A percentile compares a stretch with the other conserved stretches of the same genome.
phyloP scores from a whole-genome alignment of 2,329 filamentous ascomycete species.

The Trichoderma koningiopsis region DNA sequence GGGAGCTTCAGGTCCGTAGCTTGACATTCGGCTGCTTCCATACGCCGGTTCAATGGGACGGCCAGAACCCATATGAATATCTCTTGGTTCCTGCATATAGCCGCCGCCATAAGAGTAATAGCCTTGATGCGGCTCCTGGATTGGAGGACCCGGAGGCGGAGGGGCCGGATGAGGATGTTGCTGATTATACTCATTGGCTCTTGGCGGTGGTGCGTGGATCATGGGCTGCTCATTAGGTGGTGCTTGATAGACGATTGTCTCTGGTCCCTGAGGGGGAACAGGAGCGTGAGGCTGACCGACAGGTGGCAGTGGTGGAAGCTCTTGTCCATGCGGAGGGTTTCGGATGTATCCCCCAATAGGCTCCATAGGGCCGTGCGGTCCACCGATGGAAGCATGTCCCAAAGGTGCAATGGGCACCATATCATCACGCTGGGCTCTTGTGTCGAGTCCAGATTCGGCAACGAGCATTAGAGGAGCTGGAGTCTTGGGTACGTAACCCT shows the following conservation, averaged over 20 bases:
- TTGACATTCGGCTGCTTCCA: conserved; percentile 37
- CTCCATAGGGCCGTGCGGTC: conserved; percentile 29
- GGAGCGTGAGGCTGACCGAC: conserved; percentile 33
- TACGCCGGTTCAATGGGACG: conserved; percentile 40
- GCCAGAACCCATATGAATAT: conserved; percentile 35
- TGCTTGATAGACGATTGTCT: conserved; percentile 30
- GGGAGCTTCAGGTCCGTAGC: conserved; percentile 37
- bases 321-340: conserved; percentile 28
- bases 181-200: conserved; percentile 36
- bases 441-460: conserved; percentile 26
- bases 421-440: conserved; percentile 34
- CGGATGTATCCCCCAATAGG: conserved; percentile 29
- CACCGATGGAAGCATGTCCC: conserved; percentile 31
- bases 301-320: conserved; percentile 32
- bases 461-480: not conserved
- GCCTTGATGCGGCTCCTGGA: conserved; percentile 29
- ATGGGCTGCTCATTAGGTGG: conserved; percentile 34
- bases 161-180: conserved; percentile 32
- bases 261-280: conserved; percentile 29
- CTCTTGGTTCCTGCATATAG: conserved; percentile 37
- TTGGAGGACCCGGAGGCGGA: not conserved
- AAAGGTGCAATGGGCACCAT: conserved; percentile 27
- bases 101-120: conserved; percentile 36
- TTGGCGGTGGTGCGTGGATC: conserved; percentile 31
- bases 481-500: conserved; percentile 21